Conservation (phyloP, 768 basidiomycete genomes). For the Tephrocybe sp. region DNA sequence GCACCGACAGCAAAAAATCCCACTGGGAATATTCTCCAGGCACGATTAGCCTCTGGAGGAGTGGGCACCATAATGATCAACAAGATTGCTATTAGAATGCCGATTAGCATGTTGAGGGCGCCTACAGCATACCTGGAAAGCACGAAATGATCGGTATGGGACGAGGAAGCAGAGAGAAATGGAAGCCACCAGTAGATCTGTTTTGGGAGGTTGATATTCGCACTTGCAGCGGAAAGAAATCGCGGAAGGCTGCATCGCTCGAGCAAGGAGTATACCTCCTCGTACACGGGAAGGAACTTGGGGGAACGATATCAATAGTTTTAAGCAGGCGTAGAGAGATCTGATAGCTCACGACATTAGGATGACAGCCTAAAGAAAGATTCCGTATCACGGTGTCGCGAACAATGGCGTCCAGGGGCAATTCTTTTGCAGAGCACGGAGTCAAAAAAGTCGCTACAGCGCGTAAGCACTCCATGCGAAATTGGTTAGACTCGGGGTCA, state of each 20-base stretch:
- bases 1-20: slow-evolving; percentile 28
- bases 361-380: slow-evolving; percentile 31
- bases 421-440: slow-evolving; percentile 28
- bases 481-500: slow-evolving; percentile 6
- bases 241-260: slow-evolving; percentile 28
- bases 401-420: slow-evolving; percentile 23
- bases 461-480: slow-evolving; percentile 27
- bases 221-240: slow-evolving; percentile 30
- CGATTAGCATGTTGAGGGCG: slow-evolving; percentile 22
- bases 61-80: slow-evolving; percentile 26
- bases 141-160: background rate
- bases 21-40: slow-evolving; percentile 32
- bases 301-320: too few relatives aligned
- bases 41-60: slow-evolving; percentile 23
- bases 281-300: slow-evolving; percentile 35
- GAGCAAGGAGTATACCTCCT: slow-evolving; percentile 30
- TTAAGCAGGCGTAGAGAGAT: too few relatives aligned
- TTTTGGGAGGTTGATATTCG: slow-evolving; percentile 36
- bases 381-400: slow-evolving; percentile 28
- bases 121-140: slow-evolving; percentile 30
- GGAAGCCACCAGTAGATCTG: slow-evolving; percentile 31
- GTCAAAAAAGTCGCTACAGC: slow-evolving; percentile 31
- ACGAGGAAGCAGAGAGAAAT: background rate
- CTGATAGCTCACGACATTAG: slow-evolving; percentile 30
- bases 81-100: slow-evolving; percentile 25